Base-by-base conservation (phyloP, 2,329 filamentous ascomycete species). In the Aspergillus fumigatus region DNA sequence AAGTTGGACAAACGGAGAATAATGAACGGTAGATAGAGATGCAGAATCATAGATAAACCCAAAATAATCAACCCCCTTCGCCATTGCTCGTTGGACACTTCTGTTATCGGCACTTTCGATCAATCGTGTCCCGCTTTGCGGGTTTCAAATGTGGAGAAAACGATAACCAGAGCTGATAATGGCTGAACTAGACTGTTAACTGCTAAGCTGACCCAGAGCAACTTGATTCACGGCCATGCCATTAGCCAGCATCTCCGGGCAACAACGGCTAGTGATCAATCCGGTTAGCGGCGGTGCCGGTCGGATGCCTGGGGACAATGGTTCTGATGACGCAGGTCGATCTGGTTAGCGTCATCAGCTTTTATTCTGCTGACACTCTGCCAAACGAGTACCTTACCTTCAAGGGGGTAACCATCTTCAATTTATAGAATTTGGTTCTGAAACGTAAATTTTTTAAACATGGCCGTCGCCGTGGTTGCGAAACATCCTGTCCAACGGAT, bases 401-500 rank as follows among this genome's bases (percentile, higher is more conserved):
- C 7, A 6, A 3, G 3, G 23, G 11, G 3, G 1, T 32, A 32
- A 14, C 7, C 14, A 38, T 38, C 32, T 17, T 38, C 32, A 17
- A 6, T 38, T 38, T 7, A 17, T 38, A 38, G 14, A n/a, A 3
- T 38, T 38, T 21, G 17, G 21, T 23, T 26, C n/a, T 52, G 41
- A 50, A 53, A 45, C 50, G 41, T 27, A 26, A 32, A 50, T 57
- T 50, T 41, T 25, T 54, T 50, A 47, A 29, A 43, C 50, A 58
- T 60, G 60, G 55, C 50, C 21, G 21, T 53, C 14, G 55, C 52
- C n/a, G 59, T 75, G 4, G 53, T 70, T 41, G 45, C 59, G 9
- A 68, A 65, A 50, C 77, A 80, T 59, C 77, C 77, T 6, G 66
- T 79, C 14, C 78, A 80, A 59, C 63, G 73, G 53, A 62, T 78